A percentile compares a stretch with the other conserved stretches of the same genome.
phyloP scores from a whole-genome alignment of 805 yeast species.

The Lipomyces japonicus region DNA sequence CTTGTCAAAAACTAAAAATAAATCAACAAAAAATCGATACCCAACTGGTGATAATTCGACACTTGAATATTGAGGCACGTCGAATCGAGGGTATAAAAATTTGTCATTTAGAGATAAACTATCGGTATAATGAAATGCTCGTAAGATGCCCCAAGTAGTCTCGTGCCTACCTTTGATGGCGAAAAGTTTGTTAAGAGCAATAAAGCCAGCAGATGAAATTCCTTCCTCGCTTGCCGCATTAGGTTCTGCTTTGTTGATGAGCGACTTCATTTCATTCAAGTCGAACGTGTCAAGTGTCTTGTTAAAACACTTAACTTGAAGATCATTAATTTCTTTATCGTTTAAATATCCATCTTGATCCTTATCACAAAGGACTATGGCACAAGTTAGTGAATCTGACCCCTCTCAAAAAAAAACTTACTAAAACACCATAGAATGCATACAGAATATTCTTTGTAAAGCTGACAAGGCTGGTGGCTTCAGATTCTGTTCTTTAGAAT shows the following conservation, averaged over 20 bases:
- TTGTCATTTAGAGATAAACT: constrained; percentile 79
- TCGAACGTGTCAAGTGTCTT: constrained; percentile 47
- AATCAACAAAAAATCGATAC: constrained; percentile 83
- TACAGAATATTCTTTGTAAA: constrained; percentile 64
- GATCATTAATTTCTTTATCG: constrained; percentile 61
- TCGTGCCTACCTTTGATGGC: constrained; percentile 94
- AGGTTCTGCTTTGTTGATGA: constrained; percentile 38
- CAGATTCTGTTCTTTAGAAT: constrained; percentile 79
- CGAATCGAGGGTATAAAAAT: constrained; percentile 69
- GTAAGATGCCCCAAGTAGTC: constrained; percentile 90
- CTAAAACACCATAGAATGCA: background rate
- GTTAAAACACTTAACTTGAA: constrained; percentile 71
- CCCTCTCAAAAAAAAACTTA: background rate
- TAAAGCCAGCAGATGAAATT: constrained; percentile 56
- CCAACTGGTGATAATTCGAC: constrained; percentile 93
- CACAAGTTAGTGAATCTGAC: background rate
- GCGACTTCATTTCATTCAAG: constrained; percentile 41
- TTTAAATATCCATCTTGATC: constrained; percentile 85
- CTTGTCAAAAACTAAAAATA: constrained; percentile 80
- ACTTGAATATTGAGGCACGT: constrained; percentile 67
- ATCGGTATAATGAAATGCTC: constrained; percentile 88
- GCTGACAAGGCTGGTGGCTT: constrained; percentile 77
- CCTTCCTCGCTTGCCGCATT: constrained; percentile 30
- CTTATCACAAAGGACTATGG: constrained; percentile 61
- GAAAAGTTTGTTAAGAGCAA: constrained; percentile 70